Conservation (phyloP, 768 basidiomycete species). For the Mycena amicta region DNA sequence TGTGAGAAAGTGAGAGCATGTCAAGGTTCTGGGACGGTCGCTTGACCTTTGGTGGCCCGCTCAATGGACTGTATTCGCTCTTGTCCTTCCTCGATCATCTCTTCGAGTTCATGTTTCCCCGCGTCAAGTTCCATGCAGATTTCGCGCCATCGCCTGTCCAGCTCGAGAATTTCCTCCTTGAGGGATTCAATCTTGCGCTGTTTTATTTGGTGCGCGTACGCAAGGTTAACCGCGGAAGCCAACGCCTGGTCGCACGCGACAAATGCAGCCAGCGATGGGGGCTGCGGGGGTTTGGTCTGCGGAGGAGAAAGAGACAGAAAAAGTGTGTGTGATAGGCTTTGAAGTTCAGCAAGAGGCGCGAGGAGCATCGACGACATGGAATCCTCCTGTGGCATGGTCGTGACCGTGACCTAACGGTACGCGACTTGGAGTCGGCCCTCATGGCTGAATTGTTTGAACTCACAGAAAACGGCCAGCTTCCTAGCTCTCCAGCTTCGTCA, state of each 20-base stretch:
- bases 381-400: conserved; percentile 18
- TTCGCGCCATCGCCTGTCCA: conserved; percentile 69
- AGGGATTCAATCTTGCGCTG: conserved; percentile 74
- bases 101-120: conserved; percentile 70
- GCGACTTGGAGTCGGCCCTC: no score
- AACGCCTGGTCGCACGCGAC: conserved; percentile 64
- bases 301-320: conserved; percentile 74
- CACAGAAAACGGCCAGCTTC: conserved; percentile 45
- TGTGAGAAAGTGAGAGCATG: conserved; percentile 29
- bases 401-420: conserved; percentile 15
- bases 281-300: conserved; percentile 62
- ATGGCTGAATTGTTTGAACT: conserved; percentile 37
- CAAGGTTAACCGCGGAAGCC: conserved; percentile 64
- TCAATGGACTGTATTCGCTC: conserved; percentile 69
- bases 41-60: conserved; percentile 73
- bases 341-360: conserved; percentile 61
- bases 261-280: conserved; percentile 62
- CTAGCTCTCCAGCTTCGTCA: no score
- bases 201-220: conserved; percentile 73
- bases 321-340: conserved; percentile 64
- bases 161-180: conserved; percentile 67
- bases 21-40: no score
- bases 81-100: conserved; percentile 74
- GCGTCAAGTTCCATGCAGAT: conserved; percentile 66
- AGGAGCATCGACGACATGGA: conserved; percentile 69